Evolutionary conservation across 805 yeast species (phyloP), one percentile per base, ranked within the genome.

Genomic region (Brettanomyces custersianus): DNA sequence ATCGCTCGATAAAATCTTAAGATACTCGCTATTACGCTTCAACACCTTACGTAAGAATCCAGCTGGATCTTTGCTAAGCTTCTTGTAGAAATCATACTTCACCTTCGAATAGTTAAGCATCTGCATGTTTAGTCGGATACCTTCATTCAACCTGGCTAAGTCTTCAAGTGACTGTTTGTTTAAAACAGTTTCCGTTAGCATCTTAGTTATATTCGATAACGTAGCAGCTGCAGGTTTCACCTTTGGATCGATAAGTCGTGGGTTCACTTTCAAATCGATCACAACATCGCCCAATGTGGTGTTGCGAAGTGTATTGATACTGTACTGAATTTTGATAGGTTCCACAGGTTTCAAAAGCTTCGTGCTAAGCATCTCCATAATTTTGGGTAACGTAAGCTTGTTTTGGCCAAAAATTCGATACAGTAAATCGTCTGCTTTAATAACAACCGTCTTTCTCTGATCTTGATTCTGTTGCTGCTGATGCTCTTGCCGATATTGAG

Each of bases 1-100:
- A 44, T 92, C 97, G 45, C 95, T 87, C 40, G 86, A 73, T 44
- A 92, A 67, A 11, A 90, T 82, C 60, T 82, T 87, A 51, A 92
- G 68, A 33, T 90, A 83, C 40, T 86, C 84, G 12, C 86, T 68
- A 56, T 92, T 94, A 30, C 86, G 79, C 30, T 77, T 80, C 42
- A 78, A 65, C 72, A 95, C 83, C 35, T 74, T 69, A 37, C 78
- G 66, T 46, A 92, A 61, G 48, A 86, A 84, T 18, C 68, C 68
- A 4, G 77, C 80, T 0, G 98, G 97, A 50, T 88, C 77, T 31
- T 79, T 69, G 28, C 83, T 67, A 40, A 92, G 64, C 42, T 77
- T 77, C 23, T 74, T 62, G 60, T 82, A 90, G 59, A 92, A 92
- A 39, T 76, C 80, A 41, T 83, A 80, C 54, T 86, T 82, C 42